Percentiles rank a stretch among this genome's conserved stretches.
Conservation (phyloP, 768 basidiomycete species). For the Piloderma croceum region DNA sequence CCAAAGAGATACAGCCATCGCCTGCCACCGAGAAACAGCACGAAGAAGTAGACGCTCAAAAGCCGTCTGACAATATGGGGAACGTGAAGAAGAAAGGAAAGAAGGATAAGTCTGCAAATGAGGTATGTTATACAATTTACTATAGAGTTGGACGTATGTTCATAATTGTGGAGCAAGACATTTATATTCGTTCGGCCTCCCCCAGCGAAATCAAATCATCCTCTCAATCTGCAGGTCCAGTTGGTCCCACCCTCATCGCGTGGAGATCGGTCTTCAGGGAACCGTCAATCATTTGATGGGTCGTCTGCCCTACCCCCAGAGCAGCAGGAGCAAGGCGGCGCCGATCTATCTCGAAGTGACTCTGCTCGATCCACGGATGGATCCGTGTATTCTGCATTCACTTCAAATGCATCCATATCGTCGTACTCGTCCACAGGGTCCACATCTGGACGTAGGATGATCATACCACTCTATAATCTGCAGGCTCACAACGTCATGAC, state of each 20-base stretch:
- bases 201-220: conserved; percentile 77
- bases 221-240: conserved; percentile 87
- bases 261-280: conserved; percentile 32
- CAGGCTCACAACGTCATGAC: conserved; percentile 85
- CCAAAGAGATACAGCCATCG: conserved; percentile 16
- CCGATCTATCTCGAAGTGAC: conserved; percentile 22
- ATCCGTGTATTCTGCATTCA: conserved; percentile 41
- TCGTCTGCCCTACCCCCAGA: conserved; percentile 25
- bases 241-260: conserved; percentile 68
- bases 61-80: conserved; percentile 23
- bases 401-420: conserved; percentile 38
- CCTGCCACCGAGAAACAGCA: conserved; percentile 31
- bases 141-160: conserved; percentile 4
- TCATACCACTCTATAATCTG: conserved; percentile 83
- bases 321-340: conserved; percentile 16
- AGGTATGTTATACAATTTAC: conserved; percentile 30
- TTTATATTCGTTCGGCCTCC: conserved; percentile 92
- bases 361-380: conserved; percentile 33
- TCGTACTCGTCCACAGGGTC: conserved; percentile 34
- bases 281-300: conserved; percentile 42
- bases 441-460: conserved; percentile 55
- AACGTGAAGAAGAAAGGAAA: conserved; percentile 43
- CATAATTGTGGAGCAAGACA: conserved; percentile 35
- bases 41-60: conserved; percentile 15
- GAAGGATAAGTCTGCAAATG: conserved; percentile 39